Percentiles rank a stretch among this genome's conserved stretches.
Evolutionary conservation across 805 yeast species (phyloP).

Genomic region (Grigorovia yakushimaensis): DNA sequence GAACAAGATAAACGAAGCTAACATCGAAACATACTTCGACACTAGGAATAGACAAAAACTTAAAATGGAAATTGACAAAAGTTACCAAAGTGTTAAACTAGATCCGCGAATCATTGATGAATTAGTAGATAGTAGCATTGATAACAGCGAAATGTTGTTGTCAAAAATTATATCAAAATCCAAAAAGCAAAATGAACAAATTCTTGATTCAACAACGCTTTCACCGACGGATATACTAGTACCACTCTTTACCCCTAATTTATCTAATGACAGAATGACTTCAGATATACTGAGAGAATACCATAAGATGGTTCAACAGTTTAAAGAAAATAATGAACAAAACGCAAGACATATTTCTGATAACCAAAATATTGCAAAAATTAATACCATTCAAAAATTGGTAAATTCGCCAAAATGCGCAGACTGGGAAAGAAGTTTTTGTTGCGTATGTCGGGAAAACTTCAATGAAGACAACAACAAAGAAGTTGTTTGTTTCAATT

Average conservation of each 20-base stretch:
- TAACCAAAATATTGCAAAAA: neutral
- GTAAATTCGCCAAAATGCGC: no score
- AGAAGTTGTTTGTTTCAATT: slow-evolving; percentile 41
- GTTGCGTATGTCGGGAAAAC: slow-evolving; percentile 48
- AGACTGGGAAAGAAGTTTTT: slow-evolving; percentile 25
- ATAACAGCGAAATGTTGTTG: neutral
- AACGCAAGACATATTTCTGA: neutral
- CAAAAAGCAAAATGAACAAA: neutral
- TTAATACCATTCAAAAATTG: no score
- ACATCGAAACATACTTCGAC: neutral
- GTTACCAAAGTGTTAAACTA: neutral
- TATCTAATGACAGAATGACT: neutral
- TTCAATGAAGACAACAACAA: slow-evolving; percentile 17
- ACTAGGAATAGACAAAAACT: neutral
- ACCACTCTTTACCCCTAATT: neutral
- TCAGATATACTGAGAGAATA: neutral
- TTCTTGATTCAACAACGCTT: neutral
- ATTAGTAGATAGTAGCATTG: neutral
- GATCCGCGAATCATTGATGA: neutral
- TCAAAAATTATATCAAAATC: neutral
- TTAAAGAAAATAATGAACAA: neutral
- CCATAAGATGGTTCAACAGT: neutral
- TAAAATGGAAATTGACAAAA: neutral
- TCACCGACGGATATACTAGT: neutral
- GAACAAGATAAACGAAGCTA: neutral